Conservation (phyloP, 2,329 filamentous ascomycete genomes). For the Neofusicoccum ribis region DNA sequence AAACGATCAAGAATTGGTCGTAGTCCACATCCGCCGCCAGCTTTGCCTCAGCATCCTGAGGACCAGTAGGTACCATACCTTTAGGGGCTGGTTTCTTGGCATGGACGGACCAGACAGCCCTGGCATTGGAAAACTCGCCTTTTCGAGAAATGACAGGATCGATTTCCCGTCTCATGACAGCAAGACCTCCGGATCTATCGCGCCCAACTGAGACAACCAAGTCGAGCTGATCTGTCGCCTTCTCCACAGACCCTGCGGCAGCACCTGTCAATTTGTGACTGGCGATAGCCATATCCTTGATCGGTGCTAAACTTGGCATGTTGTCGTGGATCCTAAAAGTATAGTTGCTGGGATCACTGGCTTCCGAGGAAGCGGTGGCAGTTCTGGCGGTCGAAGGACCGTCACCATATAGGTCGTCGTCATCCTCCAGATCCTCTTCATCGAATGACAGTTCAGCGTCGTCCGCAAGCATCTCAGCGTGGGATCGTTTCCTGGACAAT, state of each 20-base stretch:
- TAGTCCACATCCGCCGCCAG: conserved; percentile 58
- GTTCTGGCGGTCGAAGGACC: conserved; percentile 43
- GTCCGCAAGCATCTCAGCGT: conserved; percentile 59
- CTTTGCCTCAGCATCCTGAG: conserved; percentile 42
- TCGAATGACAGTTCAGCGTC: conserved; percentile 48
- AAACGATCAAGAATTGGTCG: conserved; percentile 81
- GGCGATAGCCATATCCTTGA: conserved; percentile 73
- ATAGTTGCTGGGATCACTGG: conserved; percentile 62
- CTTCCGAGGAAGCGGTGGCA: conserved; percentile 36
- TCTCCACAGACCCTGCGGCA: conserved; percentile 19
- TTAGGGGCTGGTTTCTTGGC: conserved; percentile 68
- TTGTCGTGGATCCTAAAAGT: conserved; percentile 75
- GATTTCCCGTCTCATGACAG: conserved; percentile 75
- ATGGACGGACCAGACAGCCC: conserved; percentile 78
- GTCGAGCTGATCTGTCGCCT: conserved; percentile 42
- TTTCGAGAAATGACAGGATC: conserved; percentile 70
- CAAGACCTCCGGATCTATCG: conserved; percentile 68
- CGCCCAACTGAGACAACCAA: conserved; percentile 61
- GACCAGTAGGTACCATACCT: conserved; percentile 49
- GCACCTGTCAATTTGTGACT: conserved; percentile 37
- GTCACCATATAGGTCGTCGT: conserved; percentile 64
- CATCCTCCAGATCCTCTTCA: conserved; percentile 60
- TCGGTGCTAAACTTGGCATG: conserved; percentile 75
- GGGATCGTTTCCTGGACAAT: conserved; percentile 62
- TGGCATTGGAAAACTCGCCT: conserved; percentile 71